Percentiles rank a stretch among this genome's conserved stretches.
phyloP scores from a whole-genome alignment of 768 basidiomycete genomes.

The Lactarius hatsudake region DNA sequence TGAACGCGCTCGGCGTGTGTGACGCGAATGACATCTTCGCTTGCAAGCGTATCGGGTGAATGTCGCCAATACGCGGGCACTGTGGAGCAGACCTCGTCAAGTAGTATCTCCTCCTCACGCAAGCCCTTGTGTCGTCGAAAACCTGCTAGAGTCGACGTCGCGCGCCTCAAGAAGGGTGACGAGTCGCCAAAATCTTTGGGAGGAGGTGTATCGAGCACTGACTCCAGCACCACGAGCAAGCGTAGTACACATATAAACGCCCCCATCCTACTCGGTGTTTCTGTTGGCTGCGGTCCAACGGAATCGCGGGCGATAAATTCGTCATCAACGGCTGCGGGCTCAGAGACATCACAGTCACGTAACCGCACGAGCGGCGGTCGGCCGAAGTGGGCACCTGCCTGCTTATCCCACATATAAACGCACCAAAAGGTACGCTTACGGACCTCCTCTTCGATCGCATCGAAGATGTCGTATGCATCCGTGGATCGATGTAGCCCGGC shows the following conservation, averaged over 20 bases:
- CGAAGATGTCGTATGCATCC: slow-evolving; percentile 83
- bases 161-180: slow-evolving; percentile 75
- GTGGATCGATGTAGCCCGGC: slow-evolving; percentile 86
- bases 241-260: slow-evolving; percentile 78
- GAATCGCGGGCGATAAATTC: slow-evolving; percentile 81
- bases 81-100: slow-evolving; percentile 74
- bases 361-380: slow-evolving; percentile 83
- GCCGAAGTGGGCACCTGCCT: slow-evolving; percentile 84
- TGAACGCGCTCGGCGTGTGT: slow-evolving; percentile 87
- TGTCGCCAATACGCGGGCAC: slow-evolving; percentile 80
- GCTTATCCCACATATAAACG: slow-evolving; percentile 96
- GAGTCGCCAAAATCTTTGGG: slow-evolving; percentile 57
- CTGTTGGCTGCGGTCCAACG: slow-evolving; percentile 60
- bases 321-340: slow-evolving; percentile 83
- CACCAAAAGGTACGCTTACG: slow-evolving; percentile 97
- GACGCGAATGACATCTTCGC: slow-evolving; percentile 83
- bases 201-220: slow-evolving; percentile 80
- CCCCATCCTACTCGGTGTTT: slow-evolving; percentile 71
- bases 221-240: slow-evolving; percentile 85
- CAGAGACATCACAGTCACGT: slow-evolving; percentile 88
- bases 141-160: slow-evolving; percentile 64
- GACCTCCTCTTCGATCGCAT: slow-evolving; percentile 86
- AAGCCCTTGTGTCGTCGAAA: slow-evolving; percentile 60
- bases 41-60: slow-evolving; percentile 73
- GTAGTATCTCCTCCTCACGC: slow-evolving; percentile 73